These are phyloP conservation scores for Fusarium begoniae DNA, from an alignment of 2,329 filamentous ascomycete genomes.

Conservation along the genomic window DNA sequence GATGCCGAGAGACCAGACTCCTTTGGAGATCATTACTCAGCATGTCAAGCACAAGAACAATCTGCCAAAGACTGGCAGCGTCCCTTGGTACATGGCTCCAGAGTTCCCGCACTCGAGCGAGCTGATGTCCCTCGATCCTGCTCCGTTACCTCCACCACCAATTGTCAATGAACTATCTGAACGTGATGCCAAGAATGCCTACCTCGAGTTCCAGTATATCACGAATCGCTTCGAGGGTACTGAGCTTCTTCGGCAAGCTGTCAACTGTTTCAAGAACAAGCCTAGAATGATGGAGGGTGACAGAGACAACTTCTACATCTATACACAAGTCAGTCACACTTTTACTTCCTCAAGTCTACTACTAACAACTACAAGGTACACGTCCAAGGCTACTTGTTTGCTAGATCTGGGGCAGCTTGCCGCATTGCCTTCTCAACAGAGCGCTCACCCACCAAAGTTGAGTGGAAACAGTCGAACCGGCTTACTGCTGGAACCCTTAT, in stretches of 20 bases:
- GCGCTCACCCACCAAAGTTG: slow-evolving; percentile 71
- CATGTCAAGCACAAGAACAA: slow-evolving; percentile 10
- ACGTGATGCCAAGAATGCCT: slow-evolving; percentile 56
- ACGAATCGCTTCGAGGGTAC: slow-evolving; percentile 80
- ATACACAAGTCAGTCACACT: slow-evolving; percentile 64
- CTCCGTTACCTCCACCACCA: slow-evolving; percentile 17
- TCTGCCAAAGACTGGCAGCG: background rate
- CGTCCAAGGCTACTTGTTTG: slow-evolving; percentile 71
- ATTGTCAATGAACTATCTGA: background rate
- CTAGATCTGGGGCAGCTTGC: slow-evolving; percentile 69
- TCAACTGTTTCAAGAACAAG: slow-evolving; percentile 62
- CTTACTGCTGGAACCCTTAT: slow-evolving; percentile 64
- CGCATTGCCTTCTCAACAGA: slow-evolving; percentile 76
- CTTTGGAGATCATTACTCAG: slow-evolving; percentile 12
- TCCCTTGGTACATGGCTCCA: slow-evolving; percentile 24
- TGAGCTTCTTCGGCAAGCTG: slow-evolving; percentile 73
- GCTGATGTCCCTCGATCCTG: slow-evolving; percentile 29
- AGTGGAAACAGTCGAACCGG: slow-evolving; percentile 67
- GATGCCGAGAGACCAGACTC: background rate
- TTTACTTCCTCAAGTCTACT: background rate
- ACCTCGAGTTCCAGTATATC: slow-evolving; percentile 78
- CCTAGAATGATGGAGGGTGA: slow-evolving; percentile 67
- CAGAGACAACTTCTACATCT: slow-evolving; percentile 64
- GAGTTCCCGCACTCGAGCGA: slow-evolving; percentile 42
- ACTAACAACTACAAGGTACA: slow-evolving; percentile 62